These are phyloP conservation scores for Pyrenopolyporus hunteri DNA, from an alignment of 495 filamentous ascomycete genomes.

Conservation along the genomic window DNA sequence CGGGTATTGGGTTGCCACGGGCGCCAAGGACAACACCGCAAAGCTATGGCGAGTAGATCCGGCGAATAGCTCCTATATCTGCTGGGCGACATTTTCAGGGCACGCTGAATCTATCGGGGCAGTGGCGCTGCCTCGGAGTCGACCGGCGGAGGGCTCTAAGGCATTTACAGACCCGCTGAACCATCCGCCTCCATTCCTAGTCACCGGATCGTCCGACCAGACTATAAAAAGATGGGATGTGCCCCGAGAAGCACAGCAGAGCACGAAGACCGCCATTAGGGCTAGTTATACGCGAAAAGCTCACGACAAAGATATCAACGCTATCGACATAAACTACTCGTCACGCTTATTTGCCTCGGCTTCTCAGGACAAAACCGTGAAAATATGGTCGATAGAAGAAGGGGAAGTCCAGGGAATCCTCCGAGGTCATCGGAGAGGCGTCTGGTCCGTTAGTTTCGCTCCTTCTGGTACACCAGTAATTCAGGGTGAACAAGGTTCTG, in stretches of 20 bases:
- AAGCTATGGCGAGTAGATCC: constrained; percentile 90
- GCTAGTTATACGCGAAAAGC: constrained; percentile 86
- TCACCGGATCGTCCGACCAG: constrained; percentile 92
- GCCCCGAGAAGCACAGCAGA: constrained; percentile 51
- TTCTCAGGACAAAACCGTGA: constrained; percentile 94
- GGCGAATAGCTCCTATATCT: constrained; percentile 72
- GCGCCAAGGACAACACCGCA: constrained; percentile 94
- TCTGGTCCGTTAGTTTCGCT: constrained; percentile 92
- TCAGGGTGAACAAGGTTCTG: constrained; percentile 68
- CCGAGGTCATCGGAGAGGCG: constrained; percentile 88
- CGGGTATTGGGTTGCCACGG: constrained; percentile 93
- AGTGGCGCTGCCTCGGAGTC: constrained; percentile 74
- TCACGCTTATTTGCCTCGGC: constrained; percentile 85
- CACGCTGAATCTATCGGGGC: constrained; percentile 97
- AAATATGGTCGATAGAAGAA: constrained; percentile 90
- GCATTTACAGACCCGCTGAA: constrained; percentile 70
- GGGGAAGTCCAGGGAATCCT: constrained; percentile 89
- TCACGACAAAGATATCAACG: constrained; percentile 99
- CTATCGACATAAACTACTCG: constrained; percentile 76
- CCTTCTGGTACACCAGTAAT: constrained; percentile 75
- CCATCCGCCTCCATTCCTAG: constrained; percentile 79
- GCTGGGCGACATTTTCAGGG: constrained; percentile 81
- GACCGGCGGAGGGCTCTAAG: constrained; percentile 67
- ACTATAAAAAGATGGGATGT: constrained; percentile 93
- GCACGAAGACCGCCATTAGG: constrained; percentile 52